Evolutionary conservation across 148 eudicot species (phyloP).

Genomic region (Fagopyrum homotropicum): DNA sequence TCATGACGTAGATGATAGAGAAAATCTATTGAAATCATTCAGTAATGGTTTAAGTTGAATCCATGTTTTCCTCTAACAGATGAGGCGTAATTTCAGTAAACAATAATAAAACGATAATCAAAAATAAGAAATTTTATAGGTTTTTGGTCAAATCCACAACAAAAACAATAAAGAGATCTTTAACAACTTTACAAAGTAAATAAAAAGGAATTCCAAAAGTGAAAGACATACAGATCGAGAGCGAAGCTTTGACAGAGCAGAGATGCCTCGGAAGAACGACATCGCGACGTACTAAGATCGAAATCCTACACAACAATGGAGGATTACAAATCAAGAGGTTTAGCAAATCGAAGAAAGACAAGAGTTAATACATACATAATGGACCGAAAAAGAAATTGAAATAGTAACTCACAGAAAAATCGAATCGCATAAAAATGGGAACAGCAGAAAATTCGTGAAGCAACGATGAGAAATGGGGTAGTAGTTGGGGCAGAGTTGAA

Average conservation of each 20-base stretch:
- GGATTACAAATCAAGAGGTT: not conserved
- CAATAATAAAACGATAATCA: not conserved
- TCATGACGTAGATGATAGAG: not conserved
- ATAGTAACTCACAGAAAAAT: conserved; percentile 10
- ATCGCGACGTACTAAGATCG: conserved; percentile 19
- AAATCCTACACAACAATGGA: not conserved
- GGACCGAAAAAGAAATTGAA: not conserved
- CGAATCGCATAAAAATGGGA: not conserved
- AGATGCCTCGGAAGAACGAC: conserved; percentile 72
- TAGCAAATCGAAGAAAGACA: not conserved
- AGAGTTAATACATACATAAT: not conserved
- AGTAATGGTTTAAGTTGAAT: not conserved
- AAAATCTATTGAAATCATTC: not conserved
- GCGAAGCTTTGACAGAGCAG: conserved; percentile 67
- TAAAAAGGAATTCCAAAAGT: not conserved
- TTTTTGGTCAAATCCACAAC: not conserved
- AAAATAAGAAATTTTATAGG: not conserved
- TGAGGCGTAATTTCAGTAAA: not conserved
- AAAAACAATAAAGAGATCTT: not conserved
- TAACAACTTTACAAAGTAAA: too few species aligned
- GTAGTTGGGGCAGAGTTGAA: not conserved
- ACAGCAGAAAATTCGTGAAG: not conserved
- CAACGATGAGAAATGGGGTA: not conserved
- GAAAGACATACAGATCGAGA: conserved; percentile 58
- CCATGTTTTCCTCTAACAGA: not conserved